Conservation (phyloP, 441 rosid species). For the Erodium texanum region DNA sequence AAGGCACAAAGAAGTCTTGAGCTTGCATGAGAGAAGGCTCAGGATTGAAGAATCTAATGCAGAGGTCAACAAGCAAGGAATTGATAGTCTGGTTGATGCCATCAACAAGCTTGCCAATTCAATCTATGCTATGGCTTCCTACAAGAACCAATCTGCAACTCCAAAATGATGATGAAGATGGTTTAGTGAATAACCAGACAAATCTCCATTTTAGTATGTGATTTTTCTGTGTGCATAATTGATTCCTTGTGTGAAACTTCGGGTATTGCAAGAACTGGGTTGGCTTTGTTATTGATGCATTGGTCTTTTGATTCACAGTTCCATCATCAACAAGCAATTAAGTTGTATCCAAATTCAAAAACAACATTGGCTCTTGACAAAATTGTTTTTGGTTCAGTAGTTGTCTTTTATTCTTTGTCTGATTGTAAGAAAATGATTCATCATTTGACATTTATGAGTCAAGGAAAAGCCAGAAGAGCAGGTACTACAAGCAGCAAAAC, state of each 20-base stretch:
- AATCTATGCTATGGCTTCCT: slow-evolving; percentile 62
- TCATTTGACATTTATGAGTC: background rate
- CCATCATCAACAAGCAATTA: too few relatives aligned
- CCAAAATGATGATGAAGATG: slow-evolving; percentile 21
- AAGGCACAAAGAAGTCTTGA: slow-evolving; percentile 59
- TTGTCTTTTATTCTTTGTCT: background rate
- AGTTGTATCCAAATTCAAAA: too few relatives aligned
- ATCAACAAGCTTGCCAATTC: slow-evolving; percentile 81
- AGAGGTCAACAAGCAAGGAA: slow-evolving; percentile 52
- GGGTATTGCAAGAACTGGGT: background rate
- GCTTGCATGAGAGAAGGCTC: slow-evolving; percentile 55
- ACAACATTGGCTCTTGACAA: too few relatives aligned
- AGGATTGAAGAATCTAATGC: slow-evolving; percentile 58
- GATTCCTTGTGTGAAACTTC: background rate
- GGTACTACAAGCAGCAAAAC: background rate
- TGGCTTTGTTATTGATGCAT: too few relatives aligned
- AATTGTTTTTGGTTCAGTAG: too few relatives aligned
- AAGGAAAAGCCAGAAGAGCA: background rate
- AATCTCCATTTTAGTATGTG: background rate
- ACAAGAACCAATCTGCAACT: slow-evolving; percentile 37
- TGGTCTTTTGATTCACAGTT: too few relatives aligned
- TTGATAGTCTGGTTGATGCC: slow-evolving; percentile 65
- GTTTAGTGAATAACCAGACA: background rate
- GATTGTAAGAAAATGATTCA: background rate
- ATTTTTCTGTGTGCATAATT: background rate